These are phyloP conservation scores for Rasamsonia emersonii DNA, from an alignment of 2,329 filamentous ascomycete genomes.

Conservation along the genomic window DNA sequence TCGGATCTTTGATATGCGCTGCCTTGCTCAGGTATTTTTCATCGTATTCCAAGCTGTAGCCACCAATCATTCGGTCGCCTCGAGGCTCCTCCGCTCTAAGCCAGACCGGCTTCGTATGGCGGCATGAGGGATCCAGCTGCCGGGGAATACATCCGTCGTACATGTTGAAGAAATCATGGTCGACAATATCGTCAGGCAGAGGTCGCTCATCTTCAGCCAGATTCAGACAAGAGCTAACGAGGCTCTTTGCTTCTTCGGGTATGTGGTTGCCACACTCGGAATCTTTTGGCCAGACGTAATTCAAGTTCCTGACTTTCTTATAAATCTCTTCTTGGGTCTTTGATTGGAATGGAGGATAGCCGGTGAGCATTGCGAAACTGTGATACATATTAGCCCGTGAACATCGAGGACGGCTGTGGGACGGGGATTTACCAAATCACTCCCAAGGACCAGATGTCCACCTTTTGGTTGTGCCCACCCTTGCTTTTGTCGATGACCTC, in stretches of 20 bases:
- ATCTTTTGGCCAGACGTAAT: slow-evolving; percentile 43
- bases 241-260: slow-evolving; percentile 40
- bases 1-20: slow-evolving; percentile 26
- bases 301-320: slow-evolving; percentile 38
- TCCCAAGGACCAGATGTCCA: slow-evolving; percentile 96
- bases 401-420: neutral
- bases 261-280: slow-evolving; percentile 37
- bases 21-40: slow-evolving; percentile 28
- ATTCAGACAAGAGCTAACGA: slow-evolving; percentile 40
- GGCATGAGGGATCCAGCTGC: slow-evolving; percentile 31
- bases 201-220: slow-evolving; percentile 40
- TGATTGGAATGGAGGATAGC: slow-evolving; percentile 93
- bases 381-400: slow-evolving; percentile 6
- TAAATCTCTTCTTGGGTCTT: slow-evolving; percentile 46
- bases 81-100: slow-evolving; percentile 35
- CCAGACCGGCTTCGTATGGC: slow-evolving; percentile 34
- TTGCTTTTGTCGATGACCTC: slow-evolving; percentile 92
- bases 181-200: slow-evolving; percentile 42
- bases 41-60: slow-evolving; percentile 37
- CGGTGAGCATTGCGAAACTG: slow-evolving; percentile 92
- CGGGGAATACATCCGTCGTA: slow-evolving; percentile 40
- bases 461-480: slow-evolving; percentile 93
- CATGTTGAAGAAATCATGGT: slow-evolving; percentile 44
- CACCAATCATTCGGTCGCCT: slow-evolving; percentile 36
- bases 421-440: slow-evolving; percentile 72